phyloP scores from a whole-genome alignment of 2,329 filamentous ascomycete species.

The Aspergillus bombycis region DNA sequence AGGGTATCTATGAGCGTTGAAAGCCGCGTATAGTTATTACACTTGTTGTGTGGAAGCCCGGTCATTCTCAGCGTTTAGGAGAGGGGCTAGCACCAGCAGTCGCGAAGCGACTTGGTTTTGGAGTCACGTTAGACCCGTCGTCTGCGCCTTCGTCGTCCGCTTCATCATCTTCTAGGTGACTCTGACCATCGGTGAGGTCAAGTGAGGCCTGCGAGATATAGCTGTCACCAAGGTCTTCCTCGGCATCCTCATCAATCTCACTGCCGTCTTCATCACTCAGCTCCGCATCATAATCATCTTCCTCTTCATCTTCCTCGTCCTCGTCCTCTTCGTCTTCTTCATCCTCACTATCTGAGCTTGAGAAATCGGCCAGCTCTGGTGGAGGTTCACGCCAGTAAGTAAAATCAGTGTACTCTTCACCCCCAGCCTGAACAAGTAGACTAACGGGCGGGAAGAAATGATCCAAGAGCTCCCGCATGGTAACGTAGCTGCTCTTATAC shows the following conservation, averaged over 20 bases:
- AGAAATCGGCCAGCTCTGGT: constrained; percentile 85
- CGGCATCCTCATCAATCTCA: constrained; percentile 51
- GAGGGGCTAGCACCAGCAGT: constrained; percentile 1
- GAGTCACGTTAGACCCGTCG: not conserved
- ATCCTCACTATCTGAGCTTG: constrained; percentile 71
- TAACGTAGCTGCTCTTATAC: constrained; percentile 94
- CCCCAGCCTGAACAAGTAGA: constrained; percentile 82
- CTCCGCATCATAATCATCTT: constrained; percentile 43
- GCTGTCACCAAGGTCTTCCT: constrained; percentile 50
- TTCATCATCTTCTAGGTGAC: constrained; percentile 24
- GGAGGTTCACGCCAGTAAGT: constrained; percentile 91
- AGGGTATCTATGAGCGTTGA: constrained; percentile 12
- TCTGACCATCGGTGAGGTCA: constrained; percentile 51
- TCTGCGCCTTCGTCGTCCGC: constrained; percentile 27
- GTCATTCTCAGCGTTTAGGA: constrained; percentile 7
- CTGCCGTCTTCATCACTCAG: constrained; percentile 57
- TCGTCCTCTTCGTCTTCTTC: constrained; percentile 56
- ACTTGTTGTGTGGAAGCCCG: not conserved
- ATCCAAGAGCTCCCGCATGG: constrained; percentile 95
- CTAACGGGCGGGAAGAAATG: constrained; percentile 96
- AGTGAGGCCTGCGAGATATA: constrained; percentile 43
- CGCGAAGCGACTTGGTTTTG: constrained; percentile 2
- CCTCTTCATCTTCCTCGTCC: constrained; percentile 49
- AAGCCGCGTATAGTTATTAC: constrained; percentile 2
- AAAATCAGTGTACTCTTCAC: constrained; percentile 96